Conservation (phyloP, 1,284 basidiomycete genomes). For the Malassezia vespertilionis region DNA sequence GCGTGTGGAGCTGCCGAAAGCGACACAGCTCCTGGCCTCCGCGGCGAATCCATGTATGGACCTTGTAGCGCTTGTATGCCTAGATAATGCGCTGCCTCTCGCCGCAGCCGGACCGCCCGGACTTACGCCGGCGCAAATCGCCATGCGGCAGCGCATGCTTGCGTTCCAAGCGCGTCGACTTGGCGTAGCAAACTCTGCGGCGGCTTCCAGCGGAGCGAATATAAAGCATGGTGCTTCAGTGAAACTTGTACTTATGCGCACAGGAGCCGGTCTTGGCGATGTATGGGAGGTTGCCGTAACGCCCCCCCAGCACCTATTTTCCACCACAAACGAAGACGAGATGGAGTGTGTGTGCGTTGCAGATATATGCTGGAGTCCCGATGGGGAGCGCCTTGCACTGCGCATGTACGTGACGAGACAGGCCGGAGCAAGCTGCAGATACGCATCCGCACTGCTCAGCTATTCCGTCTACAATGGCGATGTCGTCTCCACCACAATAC, state of each 20-base stretch:
- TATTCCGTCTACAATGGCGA: constrained; percentile 13
- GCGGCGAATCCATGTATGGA: constrained; percentile 16
- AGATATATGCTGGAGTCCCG: constrained; percentile 10
- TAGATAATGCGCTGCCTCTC: constrained; percentile 6
- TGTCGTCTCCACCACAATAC: constrained; percentile 1
- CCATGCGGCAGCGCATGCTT: constrained; percentile 18
- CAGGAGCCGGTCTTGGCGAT: not conserved
- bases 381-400: constrained; percentile 12
- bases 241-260: constrained; percentile 6
- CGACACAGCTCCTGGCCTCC: constrained; percentile 6
- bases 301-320: not conserved
- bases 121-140: constrained; percentile 14
- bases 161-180: constrained; percentile 16
- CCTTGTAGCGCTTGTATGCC: constrained; percentile 13
- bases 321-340: not conserved
- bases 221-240: constrained; percentile 8
- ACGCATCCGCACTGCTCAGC: not conserved
- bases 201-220: not conserved
- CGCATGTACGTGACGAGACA: not conserved
- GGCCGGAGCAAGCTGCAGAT: not conserved
- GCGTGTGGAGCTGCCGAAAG: constrained; percentile 8
- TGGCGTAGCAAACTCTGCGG: constrained; percentile 12
- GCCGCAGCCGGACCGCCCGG: constrained; percentile 10
- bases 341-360: constrained; percentile 3
- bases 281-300: constrained; percentile 13